A percentile compares a stretch with the other conserved stretches of the same genome.
Evolutionary conservation across 75 land plant genomes (phyloP).

Genomic region (Cupressus sempervirens): DNA sequence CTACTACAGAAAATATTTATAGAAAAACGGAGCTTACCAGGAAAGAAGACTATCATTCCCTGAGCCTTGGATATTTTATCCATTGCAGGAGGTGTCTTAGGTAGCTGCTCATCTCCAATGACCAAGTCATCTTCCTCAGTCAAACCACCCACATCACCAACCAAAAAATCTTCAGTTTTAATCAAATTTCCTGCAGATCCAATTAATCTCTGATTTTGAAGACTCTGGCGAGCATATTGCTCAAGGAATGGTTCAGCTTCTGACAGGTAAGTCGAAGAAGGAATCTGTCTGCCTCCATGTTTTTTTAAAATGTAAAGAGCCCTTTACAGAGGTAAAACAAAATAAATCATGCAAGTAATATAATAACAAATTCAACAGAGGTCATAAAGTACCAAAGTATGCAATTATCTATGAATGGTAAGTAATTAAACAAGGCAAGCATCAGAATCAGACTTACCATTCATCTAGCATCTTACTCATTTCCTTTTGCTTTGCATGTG

Average conservation of each 20-base stretch:
- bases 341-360: not conserved
- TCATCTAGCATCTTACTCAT: conserved; percentile 79
- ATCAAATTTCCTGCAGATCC: conserved; percentile 85
- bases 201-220: conserved; percentile 67
- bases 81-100: conserved; percentile 20
- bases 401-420: not conserved
- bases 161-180: conserved; percentile 68
- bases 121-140: conserved; percentile 69
- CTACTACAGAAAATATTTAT: not conserved
- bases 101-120: conserved; percentile 23
- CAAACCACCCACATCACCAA: conserved; percentile 37
- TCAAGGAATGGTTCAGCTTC: conserved; percentile 98
- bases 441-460: conserved; percentile 47
- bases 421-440: not conserved
- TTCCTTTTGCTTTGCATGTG: conserved; percentile 67
- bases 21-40: conserved; percentile 41
- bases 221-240: conserved; percentile 76
- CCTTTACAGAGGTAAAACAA: conserved; percentile 30
- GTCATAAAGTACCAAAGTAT: not conserved
- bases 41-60: conserved; percentile 94
- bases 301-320: conserved; percentile 72
- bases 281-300: conserved; percentile 45
- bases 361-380: not conserved
- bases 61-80: conserved; percentile 50
- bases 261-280: conserved; percentile 59